These are phyloP conservation scores for Knoxdaviesia capensis DNA, from an alignment of 2,329 filamentous ascomycete species.

Conservation along the genomic window DNA sequence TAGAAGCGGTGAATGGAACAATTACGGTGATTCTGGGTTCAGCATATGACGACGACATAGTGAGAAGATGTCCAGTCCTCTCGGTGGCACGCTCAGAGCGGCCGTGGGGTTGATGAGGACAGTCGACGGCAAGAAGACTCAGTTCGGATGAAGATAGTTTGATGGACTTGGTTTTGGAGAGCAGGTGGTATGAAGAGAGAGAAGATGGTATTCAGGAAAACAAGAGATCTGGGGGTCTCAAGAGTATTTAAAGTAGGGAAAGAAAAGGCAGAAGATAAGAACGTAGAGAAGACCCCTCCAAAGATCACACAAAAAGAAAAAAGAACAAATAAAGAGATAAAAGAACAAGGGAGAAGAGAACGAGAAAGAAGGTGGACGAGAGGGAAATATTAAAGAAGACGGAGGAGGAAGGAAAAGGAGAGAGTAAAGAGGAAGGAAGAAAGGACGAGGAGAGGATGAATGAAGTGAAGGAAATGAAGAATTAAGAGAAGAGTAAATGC, in stretches of 20 bases:
- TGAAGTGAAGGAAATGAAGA: not conserved
- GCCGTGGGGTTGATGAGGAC: constrained; percentile 2
- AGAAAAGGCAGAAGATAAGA: not conserved
- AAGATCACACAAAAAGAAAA: not conserved
- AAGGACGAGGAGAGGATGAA: not conserved
- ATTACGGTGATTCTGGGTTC: constrained; percentile 3
- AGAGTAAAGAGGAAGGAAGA: not conserved
- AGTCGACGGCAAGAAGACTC: not conserved
- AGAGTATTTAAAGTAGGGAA: no score
- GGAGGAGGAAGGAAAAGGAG: not conserved
- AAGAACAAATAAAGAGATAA: not conserved
- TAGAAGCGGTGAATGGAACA: constrained; percentile 4
- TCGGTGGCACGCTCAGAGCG: constrained; percentile 1
- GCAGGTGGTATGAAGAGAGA: no score
- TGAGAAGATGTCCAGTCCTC: constrained; percentile 3
- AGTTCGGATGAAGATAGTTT: not conserved
- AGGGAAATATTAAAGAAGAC: not conserved
- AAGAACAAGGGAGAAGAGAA: not conserved
- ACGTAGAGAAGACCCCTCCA: not conserved
- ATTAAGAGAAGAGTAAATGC: not conserved
- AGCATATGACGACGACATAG: constrained; percentile 5
- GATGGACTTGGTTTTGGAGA: not conserved
- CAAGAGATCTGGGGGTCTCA: no score
- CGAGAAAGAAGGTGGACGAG: not conserved
- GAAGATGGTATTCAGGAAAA: no score